phyloP scores from a whole-genome alignment of 495 filamentous ascomycete genomes.

The Penicillium soppii region DNA sequence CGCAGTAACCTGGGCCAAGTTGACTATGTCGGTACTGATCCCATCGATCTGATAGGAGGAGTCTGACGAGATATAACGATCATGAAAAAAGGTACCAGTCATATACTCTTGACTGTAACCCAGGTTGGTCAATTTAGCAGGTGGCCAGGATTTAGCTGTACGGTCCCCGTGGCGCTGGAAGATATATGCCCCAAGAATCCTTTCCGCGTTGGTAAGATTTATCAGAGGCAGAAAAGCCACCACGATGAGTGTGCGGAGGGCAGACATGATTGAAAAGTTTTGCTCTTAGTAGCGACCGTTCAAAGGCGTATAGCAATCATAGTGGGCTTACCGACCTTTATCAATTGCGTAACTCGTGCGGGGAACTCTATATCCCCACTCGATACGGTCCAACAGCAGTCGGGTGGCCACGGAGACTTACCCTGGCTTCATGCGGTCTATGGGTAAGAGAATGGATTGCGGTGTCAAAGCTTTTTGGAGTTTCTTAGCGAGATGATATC shows the following conservation, averaged over 20 bases:
- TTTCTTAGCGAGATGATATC: too few species aligned
- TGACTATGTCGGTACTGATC: slow-evolving; percentile 51
- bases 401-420: too few species aligned
- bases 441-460: too few species aligned
- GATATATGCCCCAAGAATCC: slow-evolving; percentile 12
- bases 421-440: too few species aligned
- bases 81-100: slow-evolving; percentile 58
- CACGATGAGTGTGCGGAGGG: neutral
- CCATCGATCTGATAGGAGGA: slow-evolving; percentile 48
- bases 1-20: slow-evolving; percentile 51
- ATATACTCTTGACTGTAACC: slow-evolving; percentile 56
- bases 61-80: slow-evolving; percentile 51
- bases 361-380: too few species aligned
- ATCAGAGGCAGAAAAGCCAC: slow-evolving; percentile 1
- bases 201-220: slow-evolving; percentile 9
- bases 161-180: slow-evolving; percentile 21
- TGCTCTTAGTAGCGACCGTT: too few species aligned
- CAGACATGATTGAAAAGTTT: neutral
- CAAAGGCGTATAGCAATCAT: too few species aligned
- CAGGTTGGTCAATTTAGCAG: slow-evolving; percentile 46
- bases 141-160: slow-evolving; percentile 12
- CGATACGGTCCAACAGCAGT: too few species aligned
- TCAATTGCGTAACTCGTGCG: too few species aligned
- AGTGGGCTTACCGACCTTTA: too few species aligned
- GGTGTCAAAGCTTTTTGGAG: too few species aligned